Base-by-base conservation (phyloP, 305 asterid species). In the Lippia alba region DNA sequence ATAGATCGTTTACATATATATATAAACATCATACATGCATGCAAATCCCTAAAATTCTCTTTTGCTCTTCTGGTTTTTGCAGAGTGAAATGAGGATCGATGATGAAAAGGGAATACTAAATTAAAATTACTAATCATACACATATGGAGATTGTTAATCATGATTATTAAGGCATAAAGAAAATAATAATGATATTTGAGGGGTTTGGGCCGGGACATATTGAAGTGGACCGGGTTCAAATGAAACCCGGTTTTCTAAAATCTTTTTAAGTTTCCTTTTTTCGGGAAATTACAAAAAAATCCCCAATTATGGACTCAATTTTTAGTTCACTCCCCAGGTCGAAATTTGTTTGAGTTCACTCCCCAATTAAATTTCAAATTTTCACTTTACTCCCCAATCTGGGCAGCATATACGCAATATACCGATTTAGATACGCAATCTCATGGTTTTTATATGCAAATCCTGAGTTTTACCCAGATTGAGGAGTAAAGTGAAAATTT, bases 31-130 rank as follows among this genome's bases (percentile, higher is more conserved):
- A 75, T 34, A 76, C 75, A 73, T 69, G 80, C 79, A 69, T 59
- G 80, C 72, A 78, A 78, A 72, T 69, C 69, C 39, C 64, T 40
- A 50, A 6, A 10, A 15, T 51, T 59, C 17, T 24, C 39, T 48
- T 49, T 56, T 56, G 76, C 70, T 75, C 10, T 54, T 74, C 45
- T 58, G 79, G 73, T 62, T 73, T 77, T 36, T n/a, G 80, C 78
- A 72, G 78, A 67, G 79, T 45, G 63, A 45, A 62, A 75, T 40
- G 72, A 70, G 79, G 73, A 78, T 78, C 83, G 81, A 73, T 65
- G 66, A 56, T 63, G 66, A 67, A 77, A 34, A 62, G 40, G 50
- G 71, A 68, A 6, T 20, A 16, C 4, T n/a, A n/a, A n/a, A n/a
- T n/a, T n/a, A n/a, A n/a, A n/a, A n/a, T n/a, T n/a, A n/a, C n/a